phyloP scores from a whole-genome alignment of 345 rosid genomes.

The Syzygium grande region DNA sequence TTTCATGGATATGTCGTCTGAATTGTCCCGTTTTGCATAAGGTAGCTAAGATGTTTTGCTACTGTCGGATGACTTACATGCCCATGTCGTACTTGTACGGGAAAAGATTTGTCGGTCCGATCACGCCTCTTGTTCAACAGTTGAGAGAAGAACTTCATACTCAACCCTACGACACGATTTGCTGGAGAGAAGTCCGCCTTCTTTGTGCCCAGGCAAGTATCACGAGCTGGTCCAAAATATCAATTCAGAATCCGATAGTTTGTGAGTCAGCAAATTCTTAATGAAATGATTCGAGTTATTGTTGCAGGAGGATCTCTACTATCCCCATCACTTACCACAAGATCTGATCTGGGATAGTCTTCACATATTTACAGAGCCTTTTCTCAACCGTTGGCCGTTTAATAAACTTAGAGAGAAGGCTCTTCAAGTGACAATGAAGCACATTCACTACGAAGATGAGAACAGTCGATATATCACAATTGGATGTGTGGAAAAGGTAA shows the following conservation, averaged over 20 bases:
- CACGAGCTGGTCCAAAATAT: neutral
- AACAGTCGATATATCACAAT: slow-evolving; percentile 27
- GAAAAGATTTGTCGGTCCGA: slow-evolving; percentile 23
- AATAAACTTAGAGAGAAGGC: slow-evolving; percentile 21
- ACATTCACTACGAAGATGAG: slow-evolving; percentile 35
- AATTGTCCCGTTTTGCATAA: neutral
- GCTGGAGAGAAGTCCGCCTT: slow-evolving; percentile 15
- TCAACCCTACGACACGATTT: slow-evolving; percentile 11
- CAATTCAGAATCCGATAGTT: too few relatives aligned
- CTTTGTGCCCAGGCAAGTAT: slow-evolving; percentile 3
- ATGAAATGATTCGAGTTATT: neutral
- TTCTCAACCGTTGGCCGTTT: slow-evolving; percentile 33
- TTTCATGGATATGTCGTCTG: too few relatives aligned
- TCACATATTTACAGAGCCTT: slow-evolving; percentile 20
- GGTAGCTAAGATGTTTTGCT: slow-evolving; percentile 30
- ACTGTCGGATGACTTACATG: slow-evolving; percentile 22
- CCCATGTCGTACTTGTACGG: slow-evolving; percentile 27
- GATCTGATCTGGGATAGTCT: slow-evolving; percentile 31
- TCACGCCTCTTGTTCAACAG: slow-evolving; percentile 17
- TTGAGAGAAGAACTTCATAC: slow-evolving; percentile 17
- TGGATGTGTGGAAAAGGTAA: slow-evolving; percentile 29
- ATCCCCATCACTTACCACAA: slow-evolving; percentile 32
- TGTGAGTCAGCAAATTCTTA: too few relatives aligned
- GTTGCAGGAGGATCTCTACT: slow-evolving; percentile 28
- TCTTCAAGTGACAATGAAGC: slow-evolving; percentile 19